phyloP scores from a whole-genome alignment of 2,329 filamentous ascomycete species.

The Pseudocercospora musae region DNA sequence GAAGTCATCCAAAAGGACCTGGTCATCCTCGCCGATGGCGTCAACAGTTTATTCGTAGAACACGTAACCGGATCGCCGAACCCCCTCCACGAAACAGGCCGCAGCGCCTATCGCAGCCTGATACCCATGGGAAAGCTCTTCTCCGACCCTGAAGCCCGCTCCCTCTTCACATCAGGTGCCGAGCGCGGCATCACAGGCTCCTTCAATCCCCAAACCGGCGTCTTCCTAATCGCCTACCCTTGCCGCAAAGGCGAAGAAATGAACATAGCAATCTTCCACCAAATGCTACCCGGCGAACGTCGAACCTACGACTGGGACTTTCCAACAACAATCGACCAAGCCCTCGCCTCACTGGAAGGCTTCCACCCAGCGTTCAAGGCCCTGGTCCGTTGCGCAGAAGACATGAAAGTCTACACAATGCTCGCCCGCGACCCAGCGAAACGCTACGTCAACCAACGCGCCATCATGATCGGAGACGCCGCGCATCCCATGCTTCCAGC shows the following conservation, averaged over 20 bases:
- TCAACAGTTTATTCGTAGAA: constrained; percentile 9
- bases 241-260: constrained; percentile 12
- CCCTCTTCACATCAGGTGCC: constrained; percentile 2
- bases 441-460: constrained; percentile 6
- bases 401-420: constrained; percentile 12
- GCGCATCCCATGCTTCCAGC: constrained; percentile 15
- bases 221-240: constrained; percentile 11
- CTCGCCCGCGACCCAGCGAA: constrained; percentile 6
- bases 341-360: constrained; percentile 1
- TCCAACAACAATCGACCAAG: constrained; percentile 10
- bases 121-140: constrained; percentile 8
- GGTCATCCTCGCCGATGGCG: constrained; percentile 10
- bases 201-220: constrained; percentile 5
- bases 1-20: constrained; percentile 11
- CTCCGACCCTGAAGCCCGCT: constrained; percentile 3
- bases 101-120: constrained; percentile 8
- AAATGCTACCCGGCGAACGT: constrained; percentile 2
- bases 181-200: constrained; percentile 5
- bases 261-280: constrained; percentile 12
- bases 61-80: constrained; percentile 1
- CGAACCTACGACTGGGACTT: constrained; percentile 11
- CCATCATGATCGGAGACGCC: constrained; percentile 14
- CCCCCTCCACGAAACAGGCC: constrained; percentile 8
- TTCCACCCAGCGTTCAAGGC: constrained; percentile 12
- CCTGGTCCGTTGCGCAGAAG: constrained; percentile 5